These are phyloP conservation scores for Pogostemon cablin DNA, from an alignment of 257 asterid genomes.

Conservation along the genomic window DNA sequence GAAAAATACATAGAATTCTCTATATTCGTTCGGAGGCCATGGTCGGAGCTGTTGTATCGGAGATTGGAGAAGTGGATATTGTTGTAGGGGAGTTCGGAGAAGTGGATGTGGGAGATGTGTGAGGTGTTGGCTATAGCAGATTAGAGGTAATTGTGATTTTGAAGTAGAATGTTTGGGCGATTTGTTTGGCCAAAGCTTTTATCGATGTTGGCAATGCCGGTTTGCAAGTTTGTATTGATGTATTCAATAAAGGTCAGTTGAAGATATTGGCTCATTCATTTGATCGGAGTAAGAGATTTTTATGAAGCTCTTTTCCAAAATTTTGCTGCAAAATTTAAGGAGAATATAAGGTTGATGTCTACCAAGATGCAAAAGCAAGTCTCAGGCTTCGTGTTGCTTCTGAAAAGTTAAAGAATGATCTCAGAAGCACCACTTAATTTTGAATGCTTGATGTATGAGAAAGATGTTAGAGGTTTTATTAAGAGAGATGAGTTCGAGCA, in stretches of 20 bases:
- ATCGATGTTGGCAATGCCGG: slow-evolving; percentile 89
- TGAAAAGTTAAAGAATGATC: slow-evolving; percentile 85
- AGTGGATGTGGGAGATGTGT: slow-evolving; percentile 36
- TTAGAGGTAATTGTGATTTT: slow-evolving; percentile 59
- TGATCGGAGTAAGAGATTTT: slow-evolving; percentile 87
- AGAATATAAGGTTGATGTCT: slow-evolving; percentile 89
- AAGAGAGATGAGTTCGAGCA: slow-evolving; percentile 93
- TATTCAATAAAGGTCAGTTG: slow-evolving; percentile 93
- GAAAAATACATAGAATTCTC: slow-evolving; percentile 29
- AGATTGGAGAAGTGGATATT: too few species aligned
- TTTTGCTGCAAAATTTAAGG: slow-evolving; percentile 91
- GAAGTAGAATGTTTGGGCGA: slow-evolving; percentile 42
- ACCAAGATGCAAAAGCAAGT: slow-evolving; percentile 89
- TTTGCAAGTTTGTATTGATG: slow-evolving; percentile 92
- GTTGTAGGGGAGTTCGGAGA: slow-evolving; percentile 61
- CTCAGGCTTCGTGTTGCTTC: slow-evolving; percentile 90
- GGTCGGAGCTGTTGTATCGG: slow-evolving; percentile 30
- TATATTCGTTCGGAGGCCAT: slow-evolving; percentile 67
- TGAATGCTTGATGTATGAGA: slow-evolving; percentile 95
- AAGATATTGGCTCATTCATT: slow-evolving; percentile 87
- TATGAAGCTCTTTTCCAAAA: slow-evolving; percentile 87
- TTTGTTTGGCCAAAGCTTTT: slow-evolving; percentile 59
- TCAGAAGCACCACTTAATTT: slow-evolving; percentile 91
- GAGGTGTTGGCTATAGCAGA: slow-evolving; percentile 44
- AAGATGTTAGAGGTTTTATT: slow-evolving; percentile 86